Evolutionary conservation across 2,329 filamentous ascomycete genomes (phyloP).

Genomic region (Dichotomopilus funicola): DNA sequence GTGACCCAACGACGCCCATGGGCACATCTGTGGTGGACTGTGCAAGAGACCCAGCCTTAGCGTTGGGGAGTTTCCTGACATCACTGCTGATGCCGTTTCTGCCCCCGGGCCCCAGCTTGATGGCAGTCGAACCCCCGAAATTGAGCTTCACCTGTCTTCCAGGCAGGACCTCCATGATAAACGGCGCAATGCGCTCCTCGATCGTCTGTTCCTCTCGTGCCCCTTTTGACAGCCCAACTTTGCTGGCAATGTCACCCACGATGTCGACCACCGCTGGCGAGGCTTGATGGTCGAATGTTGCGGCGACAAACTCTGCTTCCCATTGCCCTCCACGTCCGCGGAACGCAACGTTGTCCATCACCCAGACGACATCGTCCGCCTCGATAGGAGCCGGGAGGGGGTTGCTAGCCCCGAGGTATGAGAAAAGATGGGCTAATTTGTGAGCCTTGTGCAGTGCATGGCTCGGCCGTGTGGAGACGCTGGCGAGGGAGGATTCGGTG

Average conservation of each 20-base stretch:
- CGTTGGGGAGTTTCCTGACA: conserved; percentile 44
- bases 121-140: conserved; percentile 39
- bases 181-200: conserved; percentile 62
- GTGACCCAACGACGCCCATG: conserved; percentile 45
- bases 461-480: conserved; percentile 16
- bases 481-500: conserved; percentile 42
- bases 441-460: conserved; percentile 19
- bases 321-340: conserved; percentile 49
- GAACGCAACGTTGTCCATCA: conserved; percentile 85
- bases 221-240: conserved; percentile 20
- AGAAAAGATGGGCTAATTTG: conserved; percentile 37
- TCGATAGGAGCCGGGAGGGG: conserved; percentile 56
- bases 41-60: conserved; percentile 39
- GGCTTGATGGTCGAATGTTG: conserved; percentile 69
- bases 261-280: conserved; percentile 58
- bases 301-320: conserved; percentile 77
- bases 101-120: conserved; percentile 63
- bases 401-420: conserved; percentile 46
- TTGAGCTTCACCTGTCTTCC: conserved; percentile 61
- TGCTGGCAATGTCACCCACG: conserved; percentile 23
- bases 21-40: conserved; percentile 46
- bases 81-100: conserved; percentile 67
- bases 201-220: conserved; percentile 42
- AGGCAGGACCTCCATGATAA: conserved; percentile 69
- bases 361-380: conserved; percentile 69